Conservation (phyloP, 306 rosid species). For the Vigna mungo region DNA sequence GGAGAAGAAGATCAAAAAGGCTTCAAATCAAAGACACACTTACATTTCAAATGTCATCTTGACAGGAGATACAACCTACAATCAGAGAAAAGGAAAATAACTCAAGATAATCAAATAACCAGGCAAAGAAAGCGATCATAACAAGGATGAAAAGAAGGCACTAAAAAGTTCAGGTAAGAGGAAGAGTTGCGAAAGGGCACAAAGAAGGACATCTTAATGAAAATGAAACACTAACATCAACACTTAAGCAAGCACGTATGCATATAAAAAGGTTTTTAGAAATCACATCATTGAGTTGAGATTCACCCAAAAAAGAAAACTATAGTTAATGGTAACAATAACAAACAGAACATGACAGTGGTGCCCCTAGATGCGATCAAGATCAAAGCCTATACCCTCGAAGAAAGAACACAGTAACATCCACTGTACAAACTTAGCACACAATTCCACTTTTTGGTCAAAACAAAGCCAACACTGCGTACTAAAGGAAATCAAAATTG, state of each 20-base stretch:
- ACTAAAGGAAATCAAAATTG: slow-evolving; percentile 7
- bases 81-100: slow-evolving; percentile 33
- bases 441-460: not conserved
- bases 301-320: not conserved
- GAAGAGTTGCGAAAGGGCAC: not conserved
- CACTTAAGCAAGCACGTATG: not conserved
- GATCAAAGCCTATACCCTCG: slow-evolving; percentile 19
- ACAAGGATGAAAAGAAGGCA: not conserved
- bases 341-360: not conserved
- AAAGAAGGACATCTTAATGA: not conserved
- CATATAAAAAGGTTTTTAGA: not conserved
- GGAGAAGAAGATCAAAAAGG: slow-evolving; percentile 11
- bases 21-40: slow-evolving; percentile 44
- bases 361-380: slow-evolving; percentile 15
- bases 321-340: not conserved
- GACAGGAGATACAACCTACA: slow-evolving; percentile 92
- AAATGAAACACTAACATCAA: slow-evolving; percentile 14
- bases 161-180: slow-evolving; percentile 15
- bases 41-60: slow-evolving; percentile 96
- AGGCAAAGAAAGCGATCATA: not conserved
- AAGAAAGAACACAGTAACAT: slow-evolving; percentile 13
- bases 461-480: slow-evolving; percentile 14
- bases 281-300: slow-evolving; percentile 18
- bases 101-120: slow-evolving; percentile 18
- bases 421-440: slow-evolving; percentile 22